These are phyloP conservation scores for Xylaria intraflava DNA, from an alignment of 495 filamentous ascomycete species.

Conservation along the genomic window DNA sequence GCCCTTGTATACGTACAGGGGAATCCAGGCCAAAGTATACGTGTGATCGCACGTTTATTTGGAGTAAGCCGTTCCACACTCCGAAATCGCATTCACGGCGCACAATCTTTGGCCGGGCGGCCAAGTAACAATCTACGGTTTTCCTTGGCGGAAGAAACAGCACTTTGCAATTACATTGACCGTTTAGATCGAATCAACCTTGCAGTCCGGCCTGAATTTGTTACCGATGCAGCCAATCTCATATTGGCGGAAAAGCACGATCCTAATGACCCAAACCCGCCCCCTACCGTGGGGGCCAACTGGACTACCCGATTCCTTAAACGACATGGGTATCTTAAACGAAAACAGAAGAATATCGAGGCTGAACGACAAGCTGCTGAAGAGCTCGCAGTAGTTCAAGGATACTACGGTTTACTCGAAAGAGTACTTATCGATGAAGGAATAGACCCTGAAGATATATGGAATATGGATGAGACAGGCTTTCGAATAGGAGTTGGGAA, in stretches of 20 bases:
- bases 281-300: not conserved
- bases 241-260: not conserved
- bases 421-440: not conserved
- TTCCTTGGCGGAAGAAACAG: not conserved
- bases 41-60: too few species aligned
- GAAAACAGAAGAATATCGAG: not conserved
- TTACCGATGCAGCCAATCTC: not conserved
- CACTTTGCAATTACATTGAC: too few species aligned
- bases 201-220: not conserved
- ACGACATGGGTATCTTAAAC: not conserved
- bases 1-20: too few species aligned
- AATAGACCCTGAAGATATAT: not conserved
- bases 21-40: too few species aligned
- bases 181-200: not conserved
- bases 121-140: not conserved
- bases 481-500: too few species aligned
- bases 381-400: not conserved
- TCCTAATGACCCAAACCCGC: not conserved
- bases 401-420: not conserved
- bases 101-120: too few species aligned
- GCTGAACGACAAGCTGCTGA: not conserved
- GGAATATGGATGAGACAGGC: conserved; percentile 1
- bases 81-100: too few species aligned
- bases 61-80: too few species aligned
- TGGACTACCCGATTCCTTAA: not conserved